Base-by-base conservation (phyloP, 2,329 filamentous ascomycete genomes). In the Myriosclerotinia scirpicola region DNA sequence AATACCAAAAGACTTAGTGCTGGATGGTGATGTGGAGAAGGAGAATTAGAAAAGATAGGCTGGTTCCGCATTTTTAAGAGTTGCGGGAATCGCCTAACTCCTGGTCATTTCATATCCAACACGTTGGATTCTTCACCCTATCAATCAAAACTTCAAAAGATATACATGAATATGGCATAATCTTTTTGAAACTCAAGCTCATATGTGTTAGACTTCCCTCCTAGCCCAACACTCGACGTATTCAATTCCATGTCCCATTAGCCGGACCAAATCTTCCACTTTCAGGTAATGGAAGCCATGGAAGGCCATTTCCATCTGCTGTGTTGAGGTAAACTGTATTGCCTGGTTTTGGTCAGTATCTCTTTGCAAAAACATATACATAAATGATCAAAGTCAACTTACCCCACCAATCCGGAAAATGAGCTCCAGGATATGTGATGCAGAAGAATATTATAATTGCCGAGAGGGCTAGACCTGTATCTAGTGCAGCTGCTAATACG, bases 371-470 rank as follows among this genome's bases (percentile, higher is more conserved):
- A 9, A n/a, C 12, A 3, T 36, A 91, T 92, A 2, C 26, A 26
- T 17, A 26, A 8, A 38, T 20, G 8, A 34, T 40, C 14, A 14
- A 38, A 26, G 91, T 48, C 88, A 67, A 72, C 91, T 6, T 90
- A 20, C 88, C 88, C 89, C 89, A 91, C 89, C 90, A 92, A 20
- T 76, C 50, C 81, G 77, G 59, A 87, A 83, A 30, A 84, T 67
- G 88, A 82, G 78, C 48, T 85, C 84, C 72, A 90, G 76, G 67
- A 86, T 85, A 53, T 91, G 78, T 2, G 85, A 83, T 73, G 90
- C 85, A 80, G 79, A 48, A 87, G 87, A 92, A 90, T 67, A 92
- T 88, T 66, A 92, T 76, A 48, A 92, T 83, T 0, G 88, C 90
- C 34, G 83, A 84, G 20, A 91, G 75, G 12, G 88, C 85, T 8